Conservation (phyloP, 176 grass and related monocot species). For the Rhynchospora breviuscula region DNA sequence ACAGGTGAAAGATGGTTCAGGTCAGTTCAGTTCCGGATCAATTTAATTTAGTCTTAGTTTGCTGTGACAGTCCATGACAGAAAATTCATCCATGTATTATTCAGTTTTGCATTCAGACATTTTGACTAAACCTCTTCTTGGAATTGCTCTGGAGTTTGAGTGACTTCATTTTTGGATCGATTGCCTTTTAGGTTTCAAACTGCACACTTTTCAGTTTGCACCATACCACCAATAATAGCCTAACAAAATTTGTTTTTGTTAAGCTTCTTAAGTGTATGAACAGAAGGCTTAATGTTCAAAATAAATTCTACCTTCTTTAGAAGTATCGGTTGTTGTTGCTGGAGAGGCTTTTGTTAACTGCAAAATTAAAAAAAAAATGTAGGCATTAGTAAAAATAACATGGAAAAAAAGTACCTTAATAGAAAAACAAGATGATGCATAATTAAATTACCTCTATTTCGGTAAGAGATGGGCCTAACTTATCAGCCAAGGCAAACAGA, state of each 20-base stretch:
- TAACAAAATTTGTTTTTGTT: constrained; percentile 2
- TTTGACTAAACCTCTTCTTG: not conserved
- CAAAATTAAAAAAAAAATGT: constrained; percentile 22
- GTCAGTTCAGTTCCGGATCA: not conserved
- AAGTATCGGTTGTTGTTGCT: constrained; percentile 57
- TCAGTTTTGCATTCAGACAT: not conserved
- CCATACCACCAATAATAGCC: not conserved
- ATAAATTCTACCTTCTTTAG: constrained; percentile 75
- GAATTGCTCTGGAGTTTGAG: not conserved
- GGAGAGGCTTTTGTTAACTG: constrained; percentile 87
- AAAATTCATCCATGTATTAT: not conserved
- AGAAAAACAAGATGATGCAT: constrained; percentile 23
- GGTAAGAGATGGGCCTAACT: constrained; percentile 81
- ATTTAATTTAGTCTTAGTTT: constrained; percentile 1
- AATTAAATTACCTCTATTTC: constrained; percentile 78
- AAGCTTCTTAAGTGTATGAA: not conserved
- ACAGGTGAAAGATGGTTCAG: not conserved
- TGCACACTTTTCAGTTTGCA: not conserved
- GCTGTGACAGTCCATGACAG: not conserved
- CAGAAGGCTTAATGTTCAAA: not conserved
- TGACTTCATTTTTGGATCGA: not conserved
- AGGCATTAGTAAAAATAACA: constrained; percentile 22
- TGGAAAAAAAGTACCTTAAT: not conserved
- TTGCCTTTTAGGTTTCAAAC: not conserved
- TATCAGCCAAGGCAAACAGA: constrained; percentile 87